Evolutionary conservation across 495 filamentous ascomycete genomes (phyloP).

Genomic region (Monascus purpureus): DNA sequence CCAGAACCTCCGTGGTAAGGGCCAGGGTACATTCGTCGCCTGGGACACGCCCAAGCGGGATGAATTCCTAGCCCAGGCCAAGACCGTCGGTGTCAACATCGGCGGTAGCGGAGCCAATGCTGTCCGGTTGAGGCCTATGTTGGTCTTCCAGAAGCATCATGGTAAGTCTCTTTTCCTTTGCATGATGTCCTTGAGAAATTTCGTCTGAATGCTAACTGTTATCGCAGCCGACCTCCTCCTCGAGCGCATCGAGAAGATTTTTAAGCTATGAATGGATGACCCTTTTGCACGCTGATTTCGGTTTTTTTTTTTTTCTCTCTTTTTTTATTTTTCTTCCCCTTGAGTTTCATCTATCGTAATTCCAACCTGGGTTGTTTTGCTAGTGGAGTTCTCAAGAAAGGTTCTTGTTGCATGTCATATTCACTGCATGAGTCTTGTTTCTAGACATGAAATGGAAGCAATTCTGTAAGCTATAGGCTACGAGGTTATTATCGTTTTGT

Average conservation of each 20-base stretch:
- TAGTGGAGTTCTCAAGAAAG: too few species aligned
- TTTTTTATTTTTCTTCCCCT: too few species aligned
- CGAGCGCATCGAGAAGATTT: conserved; percentile 63
- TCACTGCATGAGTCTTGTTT: neutral
- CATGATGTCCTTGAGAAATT: neutral
- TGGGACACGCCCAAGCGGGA: conserved; percentile 84
- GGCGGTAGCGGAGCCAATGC: conserved; percentile 73
- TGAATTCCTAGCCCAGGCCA: conserved; percentile 58
- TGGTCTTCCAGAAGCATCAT: conserved; percentile 91
- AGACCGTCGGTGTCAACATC: conserved; percentile 81
- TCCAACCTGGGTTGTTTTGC: too few species aligned
- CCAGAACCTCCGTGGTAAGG: conserved; percentile 81
- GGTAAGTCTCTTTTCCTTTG: conserved; percentile 34
- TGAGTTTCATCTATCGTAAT: neutral
- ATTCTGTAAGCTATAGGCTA: too few species aligned
- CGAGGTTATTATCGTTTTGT: too few species aligned
- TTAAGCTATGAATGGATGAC: conserved; percentile 37
- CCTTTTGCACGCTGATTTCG: conserved; percentile 1
- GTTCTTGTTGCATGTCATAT: too few species aligned
- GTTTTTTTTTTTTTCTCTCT: conserved; percentile 3
- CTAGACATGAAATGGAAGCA: neutral
- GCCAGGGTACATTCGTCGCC: conserved; percentile 92
- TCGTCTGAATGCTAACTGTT: conserved; percentile 9
- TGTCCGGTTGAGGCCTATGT: conserved; percentile 83
- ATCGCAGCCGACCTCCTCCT: conserved; percentile 45